Conservation (phyloP, 306 rosid species). For the Mimosa bimucronata region DNA sequence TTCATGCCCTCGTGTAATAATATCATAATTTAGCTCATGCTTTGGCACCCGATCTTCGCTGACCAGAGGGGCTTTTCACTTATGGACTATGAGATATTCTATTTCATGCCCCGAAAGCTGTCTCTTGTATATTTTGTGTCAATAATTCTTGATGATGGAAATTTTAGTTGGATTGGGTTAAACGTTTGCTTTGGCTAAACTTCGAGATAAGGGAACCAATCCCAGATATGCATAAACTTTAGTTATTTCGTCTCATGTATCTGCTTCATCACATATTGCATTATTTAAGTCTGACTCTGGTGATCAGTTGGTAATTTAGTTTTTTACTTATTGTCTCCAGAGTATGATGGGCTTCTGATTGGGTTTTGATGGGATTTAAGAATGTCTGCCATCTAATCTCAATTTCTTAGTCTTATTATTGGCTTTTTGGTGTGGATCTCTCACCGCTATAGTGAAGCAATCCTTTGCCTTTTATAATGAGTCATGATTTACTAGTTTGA, state of each 20-base stretch:
- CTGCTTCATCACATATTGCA: background rate
- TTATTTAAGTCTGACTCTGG: background rate
- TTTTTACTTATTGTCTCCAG: background rate
- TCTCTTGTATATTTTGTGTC: background rate
- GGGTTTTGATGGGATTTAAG: background rate
- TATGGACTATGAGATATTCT: background rate
- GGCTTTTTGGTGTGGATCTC: background rate
- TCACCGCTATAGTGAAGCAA: background rate
- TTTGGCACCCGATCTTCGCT: background rate
- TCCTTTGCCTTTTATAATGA: background rate
- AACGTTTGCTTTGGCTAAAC: background rate
- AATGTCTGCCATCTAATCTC: background rate
- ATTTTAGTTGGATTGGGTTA: slow-evolving; percentile 1
- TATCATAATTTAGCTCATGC: background rate
- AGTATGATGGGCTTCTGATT: slow-evolving; percentile 3
- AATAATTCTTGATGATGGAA: background rate
- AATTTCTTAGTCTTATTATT: slow-evolving; percentile 5
- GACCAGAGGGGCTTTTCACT: background rate
- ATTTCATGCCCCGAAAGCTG: background rate
- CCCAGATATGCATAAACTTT: background rate
- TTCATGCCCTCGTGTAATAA: background rate
- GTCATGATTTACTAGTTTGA: background rate
- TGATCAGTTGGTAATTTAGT: background rate
- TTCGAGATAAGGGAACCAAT: background rate
- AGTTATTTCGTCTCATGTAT: no score